These are phyloP conservation scores for Ceratonia siliqua DNA, from an alignment of 306 rosid species.

Conservation along the genomic window DNA sequence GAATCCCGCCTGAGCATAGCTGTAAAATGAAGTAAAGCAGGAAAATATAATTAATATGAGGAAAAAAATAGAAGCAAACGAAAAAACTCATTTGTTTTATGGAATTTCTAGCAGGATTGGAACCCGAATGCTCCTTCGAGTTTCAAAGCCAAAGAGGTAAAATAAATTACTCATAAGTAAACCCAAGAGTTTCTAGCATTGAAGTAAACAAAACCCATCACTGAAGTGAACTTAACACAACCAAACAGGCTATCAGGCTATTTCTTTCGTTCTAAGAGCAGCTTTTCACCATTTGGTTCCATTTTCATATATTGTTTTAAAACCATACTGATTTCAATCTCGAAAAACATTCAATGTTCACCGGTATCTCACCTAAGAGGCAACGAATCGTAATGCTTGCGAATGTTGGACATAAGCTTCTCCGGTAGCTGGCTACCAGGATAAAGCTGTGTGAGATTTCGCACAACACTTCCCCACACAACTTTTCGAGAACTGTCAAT, in stretches of 20 bases:
- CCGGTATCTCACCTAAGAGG: conserved; percentile 69
- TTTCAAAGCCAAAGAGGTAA: neutral
- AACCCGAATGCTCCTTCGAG: conserved; percentile 7
- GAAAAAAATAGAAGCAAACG: neutral
- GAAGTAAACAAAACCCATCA: neutral
- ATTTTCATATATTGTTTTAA: neutral
- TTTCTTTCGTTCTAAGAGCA: neutral
- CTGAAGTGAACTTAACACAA: conserved; percentile 9
- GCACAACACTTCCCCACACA: conserved; percentile 77
- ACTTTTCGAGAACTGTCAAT: conserved; percentile 58
- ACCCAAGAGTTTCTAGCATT: neutral
- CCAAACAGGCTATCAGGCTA: neutral
- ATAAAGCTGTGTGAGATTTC: conserved; percentile 79
- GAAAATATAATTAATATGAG: neutral
- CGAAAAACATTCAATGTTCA: conserved; percentile 16
- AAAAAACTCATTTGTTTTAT: neutral
- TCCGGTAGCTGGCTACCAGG: conserved; percentile 95
- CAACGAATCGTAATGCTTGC: conserved; percentile 85
- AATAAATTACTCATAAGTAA: neutral
- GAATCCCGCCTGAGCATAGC: conserved; percentile 88
- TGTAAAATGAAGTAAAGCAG: conserved; percentile 30
- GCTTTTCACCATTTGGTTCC: neutral
- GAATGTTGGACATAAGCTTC: conserved; percentile 78
- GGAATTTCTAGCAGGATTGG: neutral
- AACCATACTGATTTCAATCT: conserved; percentile 20